Base-by-base conservation (phyloP, 441 rosid species). In the Monsonia emarginata region DNA sequence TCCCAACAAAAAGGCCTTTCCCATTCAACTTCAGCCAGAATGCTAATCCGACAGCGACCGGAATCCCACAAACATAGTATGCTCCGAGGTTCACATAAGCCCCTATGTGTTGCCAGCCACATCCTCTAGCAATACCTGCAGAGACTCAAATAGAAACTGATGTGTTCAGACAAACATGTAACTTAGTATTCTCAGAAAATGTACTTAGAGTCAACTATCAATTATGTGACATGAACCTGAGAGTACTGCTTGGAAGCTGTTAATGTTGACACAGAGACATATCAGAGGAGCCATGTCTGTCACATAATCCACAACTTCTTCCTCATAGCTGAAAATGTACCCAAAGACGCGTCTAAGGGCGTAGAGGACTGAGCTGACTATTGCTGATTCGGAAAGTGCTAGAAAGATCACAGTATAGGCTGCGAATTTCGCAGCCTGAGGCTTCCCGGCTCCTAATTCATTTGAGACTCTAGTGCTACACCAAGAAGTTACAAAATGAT, bases 401-500 rank as follows among this genome's bases (percentile, higher is more conserved):
- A 86, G 48, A n/a, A 67, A 62, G 70, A 83, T 64, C n/a, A 66
- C 78, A 0, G 84, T 64, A 16, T 68, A 65, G 34, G 73, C 88
- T n/a, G 88, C 84, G 0, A 70, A 65, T 0, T 71, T 78, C 6
- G 95, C 93, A 21, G 76, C 82, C 57, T 61, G 60, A 1, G 83
- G 73, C 40, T 83, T 88, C 50, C 90, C 88, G 16, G 90, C 95
- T 67, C 98, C 96, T 69, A 89, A 58, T 70, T 84, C 97, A 71
- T 91, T 91, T 46, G 96, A 86, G 67, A 89, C 86, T 72, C 98
- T 78, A 24, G 95, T 88, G 79, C 98, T 87, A 32, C 22, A 46
- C 54, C 54, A 16, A 42, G 48, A 42, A 10, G 48, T 10, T 42
- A 31, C 36, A 31, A 31, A 3, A 31, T 31, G 36, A 31, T 13